Evolutionary conservation across 306 rosid species (phyloP).

Genomic region (Cucumis hystrix): DNA sequence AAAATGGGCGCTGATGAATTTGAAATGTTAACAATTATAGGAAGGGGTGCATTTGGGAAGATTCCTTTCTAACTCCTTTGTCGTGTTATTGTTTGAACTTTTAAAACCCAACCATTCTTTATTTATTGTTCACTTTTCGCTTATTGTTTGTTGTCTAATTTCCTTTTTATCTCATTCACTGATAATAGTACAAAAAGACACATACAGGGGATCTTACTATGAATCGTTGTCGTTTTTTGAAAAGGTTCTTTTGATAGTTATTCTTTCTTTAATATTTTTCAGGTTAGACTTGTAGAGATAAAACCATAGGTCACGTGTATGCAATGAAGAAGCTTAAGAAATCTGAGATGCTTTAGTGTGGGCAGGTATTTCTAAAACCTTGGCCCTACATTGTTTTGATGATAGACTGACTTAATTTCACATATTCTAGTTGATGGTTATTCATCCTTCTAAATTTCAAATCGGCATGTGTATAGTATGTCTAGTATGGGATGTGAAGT

Average conservation of each 20-base stretch:
- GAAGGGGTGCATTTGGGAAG: constrained; percentile 95
- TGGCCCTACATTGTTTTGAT: background rate
- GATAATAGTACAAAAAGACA: background rate
- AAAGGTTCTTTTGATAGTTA: background rate
- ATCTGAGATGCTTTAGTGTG: constrained; percentile 87
- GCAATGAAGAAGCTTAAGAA: constrained; percentile 92
- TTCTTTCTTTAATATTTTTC: constrained; percentile 1
- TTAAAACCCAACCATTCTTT: background rate
- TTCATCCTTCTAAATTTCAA: background rate
- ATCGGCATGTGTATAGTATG: background rate
- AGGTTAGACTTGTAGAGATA: constrained; percentile 87
- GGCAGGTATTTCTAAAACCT: constrained; percentile 32
- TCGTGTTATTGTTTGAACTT: background rate
- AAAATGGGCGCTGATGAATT: constrained; percentile 88
- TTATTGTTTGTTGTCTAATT: background rate
- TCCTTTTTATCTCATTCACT: background rate
- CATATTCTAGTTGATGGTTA: background rate
- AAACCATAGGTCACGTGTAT: constrained; percentile 62
- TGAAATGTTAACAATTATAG: constrained; percentile 67
- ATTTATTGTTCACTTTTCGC: background rate
- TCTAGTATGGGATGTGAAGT: background rate
- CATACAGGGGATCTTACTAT: background rate
- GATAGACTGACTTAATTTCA: background rate
- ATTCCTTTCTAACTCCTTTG: constrained; percentile 11
- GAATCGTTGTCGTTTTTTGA: background rate